phyloP scores from a whole-genome alignment of 1,284 basidiomycete genomes.

The Stygiomarasmius scandens region DNA sequence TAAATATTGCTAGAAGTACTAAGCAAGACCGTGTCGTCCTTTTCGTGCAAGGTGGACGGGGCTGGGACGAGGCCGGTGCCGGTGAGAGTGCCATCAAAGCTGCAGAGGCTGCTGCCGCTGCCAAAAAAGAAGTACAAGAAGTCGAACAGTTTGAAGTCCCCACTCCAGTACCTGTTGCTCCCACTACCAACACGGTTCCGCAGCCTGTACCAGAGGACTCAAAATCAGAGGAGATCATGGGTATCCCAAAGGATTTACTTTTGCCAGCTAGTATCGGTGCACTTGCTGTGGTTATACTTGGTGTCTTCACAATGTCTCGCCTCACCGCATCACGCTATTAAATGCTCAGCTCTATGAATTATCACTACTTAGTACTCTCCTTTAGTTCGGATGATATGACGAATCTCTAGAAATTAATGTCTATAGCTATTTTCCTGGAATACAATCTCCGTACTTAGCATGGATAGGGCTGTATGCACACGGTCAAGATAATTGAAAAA shows the following conservation, averaged over 20 bases:
- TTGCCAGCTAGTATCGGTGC: constrained; percentile 96
- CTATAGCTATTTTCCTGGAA: constrained; percentile 1
- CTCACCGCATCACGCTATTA: constrained; percentile 51
- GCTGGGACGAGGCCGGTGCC: constrained; percentile 77
- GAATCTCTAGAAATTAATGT: constrained; percentile 5
- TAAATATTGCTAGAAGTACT: constrained; percentile 80
- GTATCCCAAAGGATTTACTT: constrained; percentile 91
- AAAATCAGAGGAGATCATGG: constrained; percentile 67
- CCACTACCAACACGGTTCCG: too few species aligned
- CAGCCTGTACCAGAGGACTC: constrained; percentile 37
- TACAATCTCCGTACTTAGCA: background rate
- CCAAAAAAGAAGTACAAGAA: constrained; percentile 60
- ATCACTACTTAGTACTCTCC: background rate
- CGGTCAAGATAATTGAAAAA: too few species aligned
- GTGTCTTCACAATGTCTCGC: constrained; percentile 83
- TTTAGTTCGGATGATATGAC: constrained; percentile 2
- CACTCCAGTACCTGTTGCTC: constrained; percentile 25
- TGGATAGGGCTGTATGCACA: background rate
- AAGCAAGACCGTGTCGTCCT: constrained; percentile 90
- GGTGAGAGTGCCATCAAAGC: constrained; percentile 62
- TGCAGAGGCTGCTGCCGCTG: constrained; percentile 51
- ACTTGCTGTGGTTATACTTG: constrained; percentile 87
- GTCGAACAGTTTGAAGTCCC: constrained; percentile 57
- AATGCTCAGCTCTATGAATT: constrained; percentile 1
- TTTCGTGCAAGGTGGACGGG: constrained; percentile 88